Base-by-base conservation (phyloP, 495 filamentous ascomycete species). In the Penicillium ochrochloron region DNA sequence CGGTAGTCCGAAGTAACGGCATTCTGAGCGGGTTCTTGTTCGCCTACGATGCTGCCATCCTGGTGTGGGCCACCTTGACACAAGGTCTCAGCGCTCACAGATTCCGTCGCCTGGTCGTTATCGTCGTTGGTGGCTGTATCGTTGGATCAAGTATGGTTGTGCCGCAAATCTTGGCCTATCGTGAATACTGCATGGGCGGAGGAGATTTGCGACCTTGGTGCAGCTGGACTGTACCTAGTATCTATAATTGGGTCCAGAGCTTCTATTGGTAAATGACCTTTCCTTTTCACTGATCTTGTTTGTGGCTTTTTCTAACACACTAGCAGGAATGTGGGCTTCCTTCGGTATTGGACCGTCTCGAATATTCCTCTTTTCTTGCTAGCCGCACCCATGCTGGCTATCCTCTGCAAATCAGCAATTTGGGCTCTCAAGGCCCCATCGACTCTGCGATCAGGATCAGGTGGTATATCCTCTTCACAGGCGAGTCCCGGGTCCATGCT, bases 281-380 rank as follows among this genome's bases (percentile, higher is more conserved):
- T n/a, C 2, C 39, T 25, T 42, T 15, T 42, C 9, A 7, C 37
- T 19, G 15, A n/a, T 14, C 7, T 14, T 39, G 19, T 39, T 11
- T 25, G 11, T n/a, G 3, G 37, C 21, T n/a, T 19, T 50, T 25
- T 23, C 61, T 70, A 37, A 61, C 25, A 44, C 27, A 52, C 57
- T 10, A 4, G 59, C 53, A 97, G 94, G 94, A 86, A 92, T 68
- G 86, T 88, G 57, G 96, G 95, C 0, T 88, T 97, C 69, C 82
- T 99, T 48, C 86, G 86, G 48, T 99, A 99, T 78, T 98, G 96
- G 95, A 96, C 86, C 0, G 34, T 90, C 1, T 84, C 90, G 17
- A 97, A 99, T 69, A 63, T 96, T 31, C 96, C 96, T 1, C 85
- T 99, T 2, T 98, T 98, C 74, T 65, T 94, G 17, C 81, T 98